phyloP scores from a whole-genome alignment of 768 basidiomycete genomes.

The Megacollybia marginata region DNA sequence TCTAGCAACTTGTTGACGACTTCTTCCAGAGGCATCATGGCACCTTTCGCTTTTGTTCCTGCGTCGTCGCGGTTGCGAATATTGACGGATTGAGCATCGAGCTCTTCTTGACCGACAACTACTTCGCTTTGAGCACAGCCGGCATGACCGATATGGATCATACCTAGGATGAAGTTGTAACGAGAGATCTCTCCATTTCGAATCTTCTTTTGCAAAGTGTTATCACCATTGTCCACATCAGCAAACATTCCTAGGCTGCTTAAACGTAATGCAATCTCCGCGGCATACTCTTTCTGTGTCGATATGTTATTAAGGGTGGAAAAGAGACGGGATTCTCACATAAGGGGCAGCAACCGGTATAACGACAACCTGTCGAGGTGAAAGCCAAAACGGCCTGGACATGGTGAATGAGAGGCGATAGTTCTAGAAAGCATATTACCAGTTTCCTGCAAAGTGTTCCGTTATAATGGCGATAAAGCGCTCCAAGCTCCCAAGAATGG shows the following conservation, averaged over 20 bases:
- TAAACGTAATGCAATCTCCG: conserved; percentile 67
- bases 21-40: conserved; percentile 67
- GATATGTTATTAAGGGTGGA: conserved; percentile 7
- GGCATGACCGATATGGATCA: conserved; percentile 16
- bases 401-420: conserved; percentile 1
- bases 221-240: conserved; percentile 87
- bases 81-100: conserved; percentile 83
- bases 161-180: conserved; percentile 96
- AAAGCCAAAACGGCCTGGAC: conserved; percentile 93
- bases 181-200: conserved; percentile 95
- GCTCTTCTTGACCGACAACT: conserved; percentile 96
- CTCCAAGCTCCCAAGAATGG: conserved; percentile 90
- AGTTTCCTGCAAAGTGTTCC: conserved; percentile 96
- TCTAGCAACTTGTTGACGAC: conserved; percentile 61
- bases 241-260: conserved; percentile 69
- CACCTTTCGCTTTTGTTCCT: conserved; percentile 74
- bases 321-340: conserved; percentile 40
- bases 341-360: conserved; percentile 89
- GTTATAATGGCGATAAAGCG: conserved; percentile 96
- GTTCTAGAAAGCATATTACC: conserved; percentile 35
- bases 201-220: conserved; percentile 96
- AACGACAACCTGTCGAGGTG: conserved; percentile 91
- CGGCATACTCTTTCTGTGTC: conserved; percentile 79
- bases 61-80: conserved; percentile 93
- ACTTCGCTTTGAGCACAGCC: conserved; percentile 3